Evolutionary conservation across 805 yeast genomes (phyloP).

Genomic region (Suhomyces kilbournensis): DNA sequence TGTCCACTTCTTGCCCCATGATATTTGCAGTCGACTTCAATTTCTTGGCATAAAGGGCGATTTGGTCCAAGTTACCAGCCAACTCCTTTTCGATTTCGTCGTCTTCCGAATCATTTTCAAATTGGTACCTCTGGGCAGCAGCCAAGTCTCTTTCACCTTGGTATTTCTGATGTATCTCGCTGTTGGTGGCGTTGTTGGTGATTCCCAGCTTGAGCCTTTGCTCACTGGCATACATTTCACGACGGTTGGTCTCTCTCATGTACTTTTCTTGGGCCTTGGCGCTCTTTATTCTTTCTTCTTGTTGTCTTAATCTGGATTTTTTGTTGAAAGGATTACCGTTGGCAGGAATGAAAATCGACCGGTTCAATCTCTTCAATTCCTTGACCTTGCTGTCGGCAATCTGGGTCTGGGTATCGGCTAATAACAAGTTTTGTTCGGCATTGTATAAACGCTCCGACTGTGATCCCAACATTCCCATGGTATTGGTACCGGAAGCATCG

Average conservation of each 20-base stretch:
- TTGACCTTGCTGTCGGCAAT: constrained; percentile 80
- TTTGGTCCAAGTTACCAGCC: constrained; percentile 77
- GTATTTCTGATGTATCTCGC: constrained; percentile 44
- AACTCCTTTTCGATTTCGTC: constrained; percentile 89
- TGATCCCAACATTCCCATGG: constrained; percentile 89
- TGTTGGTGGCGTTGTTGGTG: constrained; percentile 35
- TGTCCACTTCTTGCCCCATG: constrained; percentile 72
- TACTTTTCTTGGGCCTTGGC: constrained; percentile 62
- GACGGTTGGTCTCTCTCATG: constrained; percentile 58
- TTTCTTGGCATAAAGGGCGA: constrained; percentile 63
- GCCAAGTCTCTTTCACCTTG: constrained; percentile 50
- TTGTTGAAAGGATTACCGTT: constrained; percentile 83
- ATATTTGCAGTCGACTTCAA: constrained; percentile 70
- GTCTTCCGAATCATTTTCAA: constrained; percentile 89
- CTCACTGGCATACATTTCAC: constrained; percentile 59
- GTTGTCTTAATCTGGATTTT: constrained; percentile 66
- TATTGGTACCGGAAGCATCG: constrained; percentile 53
- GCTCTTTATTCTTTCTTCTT: constrained; percentile 65
- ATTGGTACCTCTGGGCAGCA: constrained; percentile 69
- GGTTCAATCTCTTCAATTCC: constrained; percentile 73
- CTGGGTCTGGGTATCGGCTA: constrained; percentile 77
- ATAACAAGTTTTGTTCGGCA: constrained; percentile 71
- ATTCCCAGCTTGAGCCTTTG: constrained; percentile 66
- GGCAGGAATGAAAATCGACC: constrained; percentile 80
- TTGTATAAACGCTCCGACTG: constrained; percentile 83